Evolutionary conservation across 495 filamentous ascomycete species (phyloP).

Genomic region (Xylaria grammica): DNA sequence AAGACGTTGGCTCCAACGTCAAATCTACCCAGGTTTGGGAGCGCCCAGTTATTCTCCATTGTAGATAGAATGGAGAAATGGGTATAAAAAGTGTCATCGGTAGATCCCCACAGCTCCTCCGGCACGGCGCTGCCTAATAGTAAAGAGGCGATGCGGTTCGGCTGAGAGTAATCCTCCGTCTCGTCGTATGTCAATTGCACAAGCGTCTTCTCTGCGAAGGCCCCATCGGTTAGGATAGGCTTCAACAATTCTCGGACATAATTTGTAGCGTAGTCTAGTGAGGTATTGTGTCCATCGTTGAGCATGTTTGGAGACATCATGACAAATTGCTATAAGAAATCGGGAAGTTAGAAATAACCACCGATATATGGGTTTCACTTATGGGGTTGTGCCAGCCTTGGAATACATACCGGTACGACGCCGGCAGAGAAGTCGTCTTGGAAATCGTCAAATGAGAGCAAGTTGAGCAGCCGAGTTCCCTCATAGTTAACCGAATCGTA

Average conservation of each 20-base stretch:
- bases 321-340: slow-evolving; percentile 53
- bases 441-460: slow-evolving; percentile 67
- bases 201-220: slow-evolving; percentile 67
- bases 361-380: not conserved
- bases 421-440: slow-evolving; percentile 58
- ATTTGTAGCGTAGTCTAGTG: slow-evolving; percentile 61
- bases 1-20: slow-evolving; percentile 76
- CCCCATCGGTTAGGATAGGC: slow-evolving; percentile 60
- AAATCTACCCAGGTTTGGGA: slow-evolving; percentile 70
- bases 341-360: slow-evolving; percentile 25
- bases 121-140: slow-evolving; percentile 69
- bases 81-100: slow-evolving; percentile 71
- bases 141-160: slow-evolving; percentile 66
- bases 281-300: slow-evolving; percentile 72
- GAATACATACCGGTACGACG: slow-evolving; percentile 42
- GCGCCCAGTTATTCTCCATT: slow-evolving; percentile 68
- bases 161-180: slow-evolving; percentile 57
- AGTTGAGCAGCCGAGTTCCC: slow-evolving; percentile 59
- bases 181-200: slow-evolving; percentile 74
- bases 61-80: slow-evolving; percentile 73
- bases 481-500: slow-evolving; percentile 56
- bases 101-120: slow-evolving; percentile 58
- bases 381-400: not conserved
- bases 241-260: slow-evolving; percentile 65
- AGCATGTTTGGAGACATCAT: slow-evolving; percentile 77